These are phyloP conservation scores for Corymbia calophylla DNA, from an alignment of 441 rosid species.

Conservation along the genomic window DNA sequence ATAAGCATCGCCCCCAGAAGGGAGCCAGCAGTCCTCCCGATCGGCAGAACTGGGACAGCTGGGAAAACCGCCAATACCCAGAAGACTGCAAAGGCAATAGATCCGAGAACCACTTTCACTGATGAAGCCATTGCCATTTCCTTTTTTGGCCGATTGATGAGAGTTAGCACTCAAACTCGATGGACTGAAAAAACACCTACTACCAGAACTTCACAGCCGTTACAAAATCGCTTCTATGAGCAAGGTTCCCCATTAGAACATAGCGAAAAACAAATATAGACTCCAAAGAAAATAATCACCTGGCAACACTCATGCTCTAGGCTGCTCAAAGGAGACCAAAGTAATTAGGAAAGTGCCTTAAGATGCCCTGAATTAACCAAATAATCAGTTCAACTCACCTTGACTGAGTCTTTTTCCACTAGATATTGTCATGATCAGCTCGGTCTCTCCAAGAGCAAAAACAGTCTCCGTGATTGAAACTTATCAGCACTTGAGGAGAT, in stretches of 20 bases:
- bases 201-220: background rate
- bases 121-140: conserved; percentile 49
- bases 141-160: background rate
- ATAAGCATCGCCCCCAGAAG: conserved; percentile 75
- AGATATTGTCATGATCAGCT: background rate
- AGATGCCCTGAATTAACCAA: background rate
- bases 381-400: background rate
- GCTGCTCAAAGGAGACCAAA: background rate
- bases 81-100: conserved; percentile 58
- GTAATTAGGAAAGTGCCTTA: background rate
- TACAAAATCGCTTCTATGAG: background rate
- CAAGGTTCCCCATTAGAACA: background rate
- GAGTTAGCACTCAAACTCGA: background rate
- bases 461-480: background rate
- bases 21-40: conserved; percentile 90
- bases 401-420: background rate
- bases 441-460: background rate
- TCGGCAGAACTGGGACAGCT: conserved; percentile 62
- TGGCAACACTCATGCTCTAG: background rate
- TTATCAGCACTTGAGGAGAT: background rate
- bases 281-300: background rate
- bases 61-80: conserved; percentile 90
- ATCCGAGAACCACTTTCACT: conserved; percentile 45
- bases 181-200: background rate
- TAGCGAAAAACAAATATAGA: background rate